phyloP scores from a whole-genome alignment of 2,329 filamentous ascomycete species.

The Alternaria metachromatica region DNA sequence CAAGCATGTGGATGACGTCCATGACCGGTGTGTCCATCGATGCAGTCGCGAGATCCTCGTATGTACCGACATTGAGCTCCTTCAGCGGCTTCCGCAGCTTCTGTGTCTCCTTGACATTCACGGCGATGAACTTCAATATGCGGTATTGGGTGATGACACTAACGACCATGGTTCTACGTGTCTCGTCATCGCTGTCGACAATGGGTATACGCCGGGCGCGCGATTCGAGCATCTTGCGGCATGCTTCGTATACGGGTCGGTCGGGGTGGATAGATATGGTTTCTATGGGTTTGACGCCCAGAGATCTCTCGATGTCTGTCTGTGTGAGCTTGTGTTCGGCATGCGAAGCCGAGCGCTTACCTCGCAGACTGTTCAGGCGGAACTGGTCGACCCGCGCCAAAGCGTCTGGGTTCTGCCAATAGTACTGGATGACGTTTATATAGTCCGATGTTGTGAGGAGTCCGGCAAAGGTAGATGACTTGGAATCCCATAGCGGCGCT shows the following conservation, averaged over 20 bases:
- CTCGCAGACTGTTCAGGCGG: constrained; percentile 86
- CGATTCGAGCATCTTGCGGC: constrained; percentile 90
- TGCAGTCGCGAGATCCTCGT: constrained; percentile 79
- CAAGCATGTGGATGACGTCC: constrained; percentile 91
- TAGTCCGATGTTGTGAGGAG: constrained; percentile 95
- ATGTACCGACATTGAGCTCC: constrained; percentile 86
- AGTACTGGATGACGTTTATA: constrained; percentile 99
- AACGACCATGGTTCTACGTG: constrained; percentile 87
- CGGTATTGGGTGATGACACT: constrained; percentile 98
- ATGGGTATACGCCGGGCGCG: constrained; percentile 92
- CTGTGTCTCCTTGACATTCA: constrained; percentile 90
- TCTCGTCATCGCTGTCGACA: constrained; percentile 93
- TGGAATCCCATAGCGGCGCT: constrained; percentile 95
- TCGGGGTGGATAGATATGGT: constrained; percentile 95
- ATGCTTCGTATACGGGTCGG: constrained; percentile 91
- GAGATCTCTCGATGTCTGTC: constrained; percentile 90
- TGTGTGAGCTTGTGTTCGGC: constrained; percentile 17
- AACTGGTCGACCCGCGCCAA: constrained; percentile 92
- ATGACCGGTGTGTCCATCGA: constrained; percentile 90
- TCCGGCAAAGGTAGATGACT: constrained; percentile 89
- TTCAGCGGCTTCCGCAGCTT: constrained; percentile 85
- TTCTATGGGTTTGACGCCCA: constrained; percentile 88
- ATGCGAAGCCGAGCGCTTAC: constrained; percentile 57
- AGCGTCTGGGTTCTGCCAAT: constrained; percentile 94
- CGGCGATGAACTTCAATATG: constrained; percentile 97